phyloP scores from a whole-genome alignment of 345 rosid species.

The Ailanthus altissimus region DNA sequence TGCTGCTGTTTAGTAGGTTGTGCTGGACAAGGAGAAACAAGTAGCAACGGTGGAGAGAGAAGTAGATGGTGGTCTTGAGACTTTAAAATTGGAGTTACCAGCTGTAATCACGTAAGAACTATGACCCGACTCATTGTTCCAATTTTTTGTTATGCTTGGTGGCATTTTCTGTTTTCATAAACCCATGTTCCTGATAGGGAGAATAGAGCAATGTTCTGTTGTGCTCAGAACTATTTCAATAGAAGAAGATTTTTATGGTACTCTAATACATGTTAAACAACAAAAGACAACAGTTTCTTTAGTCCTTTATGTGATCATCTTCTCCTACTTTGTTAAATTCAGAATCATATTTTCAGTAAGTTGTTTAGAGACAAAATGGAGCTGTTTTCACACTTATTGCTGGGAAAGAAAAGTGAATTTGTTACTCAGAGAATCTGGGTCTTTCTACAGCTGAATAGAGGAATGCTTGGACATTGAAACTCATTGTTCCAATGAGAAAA shows the following conservation, averaged over 20 bases:
- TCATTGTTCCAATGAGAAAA: neutral
- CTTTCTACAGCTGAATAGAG: neutral
- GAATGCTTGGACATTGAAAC: neutral
- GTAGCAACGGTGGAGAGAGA: constrained; percentile 84
- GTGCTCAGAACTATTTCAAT: neutral
- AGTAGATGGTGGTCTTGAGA: constrained; percentile 96
- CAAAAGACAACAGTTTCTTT: neutral
- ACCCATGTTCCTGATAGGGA: neutral
- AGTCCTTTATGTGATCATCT: neutral
- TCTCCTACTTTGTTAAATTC: neutral
- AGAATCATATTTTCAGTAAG: neutral
- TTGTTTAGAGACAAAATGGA: neutral
- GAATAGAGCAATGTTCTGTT: neutral
- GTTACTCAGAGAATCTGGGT: neutral
- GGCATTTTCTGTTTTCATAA: neutral
- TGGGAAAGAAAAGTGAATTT: neutral
- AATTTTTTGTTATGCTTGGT: neutral
- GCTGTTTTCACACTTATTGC: neutral
- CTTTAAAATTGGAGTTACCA: constrained; percentile 69
- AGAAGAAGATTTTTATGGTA: too few species aligned
- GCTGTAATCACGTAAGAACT: constrained; percentile 79
- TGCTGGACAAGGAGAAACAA: constrained; percentile 69
- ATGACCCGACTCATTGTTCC: neutral
- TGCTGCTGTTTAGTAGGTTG: constrained; percentile 60
- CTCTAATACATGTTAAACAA: too few species aligned